Evolutionary conservation across 73 alveolate species (phyloP).

Genomic region (Tetrahymena elliotti): DNA sequence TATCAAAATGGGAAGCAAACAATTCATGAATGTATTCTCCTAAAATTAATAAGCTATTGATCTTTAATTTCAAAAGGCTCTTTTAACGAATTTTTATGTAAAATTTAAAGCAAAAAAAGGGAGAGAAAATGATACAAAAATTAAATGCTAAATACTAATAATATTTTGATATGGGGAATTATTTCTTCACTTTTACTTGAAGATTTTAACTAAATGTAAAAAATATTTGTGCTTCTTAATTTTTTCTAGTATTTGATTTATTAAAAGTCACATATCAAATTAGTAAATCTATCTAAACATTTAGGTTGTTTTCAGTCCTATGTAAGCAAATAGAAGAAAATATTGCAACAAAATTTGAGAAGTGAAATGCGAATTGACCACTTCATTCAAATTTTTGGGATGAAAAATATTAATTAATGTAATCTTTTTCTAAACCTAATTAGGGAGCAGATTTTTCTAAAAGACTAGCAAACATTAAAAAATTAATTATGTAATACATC

Average conservation of each 20-base stretch:
- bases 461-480: not conserved
- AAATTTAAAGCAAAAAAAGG: not conserved
- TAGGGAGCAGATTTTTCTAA: not conserved
- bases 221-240: no score
- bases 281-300: no score
- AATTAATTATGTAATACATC: not conserved
- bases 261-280: no score
- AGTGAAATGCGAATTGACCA: not conserved
- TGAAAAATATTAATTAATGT: not conserved
- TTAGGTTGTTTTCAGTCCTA: no score
- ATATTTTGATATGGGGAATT: no score
- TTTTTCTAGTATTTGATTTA: no score
- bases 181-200: no score
- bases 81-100: not conserved
- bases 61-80: not conserved
- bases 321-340: not conserved
- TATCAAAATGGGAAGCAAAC: not conserved
- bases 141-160: not conserved
- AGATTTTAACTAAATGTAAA: no score
- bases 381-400: not conserved
- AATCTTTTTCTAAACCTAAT: not conserved
- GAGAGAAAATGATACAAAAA: not conserved
- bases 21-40: not conserved
- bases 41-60: not conserved
- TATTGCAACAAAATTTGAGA: not conserved